Evolutionary conservation across 495 filamentous ascomycete species (phyloP), one percentile per base, ranked within the genome.

Genomic region (Terfezia claveryi): DNA sequence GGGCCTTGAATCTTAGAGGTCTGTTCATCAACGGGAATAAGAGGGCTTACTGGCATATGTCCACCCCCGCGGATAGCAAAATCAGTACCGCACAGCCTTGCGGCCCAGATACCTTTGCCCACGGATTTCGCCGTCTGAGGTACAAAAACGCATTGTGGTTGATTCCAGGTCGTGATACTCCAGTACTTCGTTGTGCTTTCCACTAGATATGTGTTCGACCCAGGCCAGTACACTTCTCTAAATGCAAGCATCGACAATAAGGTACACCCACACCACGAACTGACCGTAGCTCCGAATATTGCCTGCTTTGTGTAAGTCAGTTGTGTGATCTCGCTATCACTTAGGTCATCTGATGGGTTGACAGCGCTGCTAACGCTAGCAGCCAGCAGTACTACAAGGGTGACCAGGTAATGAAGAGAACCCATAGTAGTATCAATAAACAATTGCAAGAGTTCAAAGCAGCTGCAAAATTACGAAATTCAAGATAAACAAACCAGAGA

Each of bases 31-130:
- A 32, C 4, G 27, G 27, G 27, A 32, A n/a, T n/a, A 1, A 32
- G 27, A 32, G 4, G 27, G 7, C 27, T 32, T 54, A 69, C 71
- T n/a, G 70, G 67, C 8, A 65, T 69, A 58, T 79, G 76, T 0
- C 77, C 76, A 12, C 76, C 76, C 50, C 67, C 66, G 27, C 71
- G 70, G 37, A 79, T 70, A 10, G 70, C 69, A 57, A 79, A 79
- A 7, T 67, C 55, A 32, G 72, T 68, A 36, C 71, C 0, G 41
- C 56, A 2, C 63, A 63, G 9, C 56, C 56, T 36, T 67, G 62
- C 56, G 68, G 57, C 8, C 41, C 14, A 46, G 41, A 46, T 14
- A 20, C 41, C 41, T 1, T 0, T 2, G 4, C 14, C 41, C 41
- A 46, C 8, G 8, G 12, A 14, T 20, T 20, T 14, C 4, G 41